Conservation (phyloP, 2,329 filamentous ascomycete species). For the Penicillium sclerotiorum region DNA sequence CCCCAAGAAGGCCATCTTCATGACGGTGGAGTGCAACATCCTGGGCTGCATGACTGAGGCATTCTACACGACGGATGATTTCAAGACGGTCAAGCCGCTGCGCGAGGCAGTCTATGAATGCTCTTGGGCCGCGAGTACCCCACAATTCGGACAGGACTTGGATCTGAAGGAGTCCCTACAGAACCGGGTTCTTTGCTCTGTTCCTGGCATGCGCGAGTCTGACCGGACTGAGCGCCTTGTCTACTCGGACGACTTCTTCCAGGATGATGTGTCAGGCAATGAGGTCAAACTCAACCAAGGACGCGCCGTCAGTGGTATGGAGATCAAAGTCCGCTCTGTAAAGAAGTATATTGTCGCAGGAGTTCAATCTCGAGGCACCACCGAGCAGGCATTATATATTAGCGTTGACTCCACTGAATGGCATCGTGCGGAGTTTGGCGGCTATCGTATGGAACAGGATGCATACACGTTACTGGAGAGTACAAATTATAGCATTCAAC, state of each 20-base stretch:
- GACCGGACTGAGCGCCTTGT: slow-evolving; percentile 76
- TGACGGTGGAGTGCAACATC: slow-evolving; percentile 69
- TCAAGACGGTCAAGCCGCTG: slow-evolving; percentile 68
- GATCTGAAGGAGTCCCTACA: slow-evolving; percentile 67
- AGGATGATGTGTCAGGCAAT: slow-evolving; percentile 53
- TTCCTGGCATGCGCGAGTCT: slow-evolving; percentile 70
- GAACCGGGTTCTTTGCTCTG: slow-evolving; percentile 77
- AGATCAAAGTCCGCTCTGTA: slow-evolving; percentile 78
- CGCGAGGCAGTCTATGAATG: slow-evolving; percentile 73
- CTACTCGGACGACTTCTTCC: slow-evolving; percentile 83
- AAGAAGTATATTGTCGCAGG: slow-evolving; percentile 88
- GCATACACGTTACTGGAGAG: slow-evolving; percentile 94
- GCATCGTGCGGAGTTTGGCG: slow-evolving; percentile 89
- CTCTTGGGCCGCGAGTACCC: slow-evolving; percentile 80
- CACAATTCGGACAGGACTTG: slow-evolving; percentile 60
- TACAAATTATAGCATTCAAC: slow-evolving; percentile 96
- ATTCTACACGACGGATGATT: slow-evolving; percentile 83
- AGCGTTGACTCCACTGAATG: slow-evolving; percentile 80
- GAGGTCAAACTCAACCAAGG: slow-evolving; percentile 78
- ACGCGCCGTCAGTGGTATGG: slow-evolving; percentile 69
- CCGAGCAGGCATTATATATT: slow-evolving; percentile 90
- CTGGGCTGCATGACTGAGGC: slow-evolving; percentile 65
- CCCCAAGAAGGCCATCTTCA: slow-evolving; percentile 82
- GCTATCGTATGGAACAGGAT: slow-evolving; percentile 79
- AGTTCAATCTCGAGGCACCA: slow-evolving; percentile 74